A percentile compares a stretch with the other conserved stretches of the same genome.
Evolutionary conservation across 108 stramenopile species (phyloP).

Genomic region (Cyclotella atomus): DNA sequence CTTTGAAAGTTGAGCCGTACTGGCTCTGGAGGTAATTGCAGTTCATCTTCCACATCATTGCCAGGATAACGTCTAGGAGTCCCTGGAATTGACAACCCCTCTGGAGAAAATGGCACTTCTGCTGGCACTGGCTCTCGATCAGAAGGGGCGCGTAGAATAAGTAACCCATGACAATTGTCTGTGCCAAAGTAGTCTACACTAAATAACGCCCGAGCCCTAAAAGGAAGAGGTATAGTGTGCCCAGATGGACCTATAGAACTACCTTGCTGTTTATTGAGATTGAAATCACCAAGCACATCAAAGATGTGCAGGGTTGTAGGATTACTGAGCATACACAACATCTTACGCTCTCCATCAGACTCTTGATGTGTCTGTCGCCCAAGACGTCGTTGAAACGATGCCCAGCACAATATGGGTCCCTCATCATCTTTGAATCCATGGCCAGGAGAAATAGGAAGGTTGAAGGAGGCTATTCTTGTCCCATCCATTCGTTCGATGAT

Average conservation of each 20-base stretch:
- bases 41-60: background rate
- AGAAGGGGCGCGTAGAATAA: constrained; percentile 29
- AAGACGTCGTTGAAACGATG: constrained; percentile 54
- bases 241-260: constrained; percentile 59
- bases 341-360: constrained; percentile 41
- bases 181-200: constrained; percentile 20
- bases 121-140: constrained; percentile 8
- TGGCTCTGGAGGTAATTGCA: constrained; percentile 64
- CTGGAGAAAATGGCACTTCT: background rate
- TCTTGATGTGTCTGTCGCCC: background rate
- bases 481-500: constrained; percentile 28
- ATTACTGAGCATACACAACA: constrained; percentile 71
- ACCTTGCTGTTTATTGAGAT: constrained; percentile 6
- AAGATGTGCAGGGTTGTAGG: constrained; percentile 62
- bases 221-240: constrained; percentile 68
- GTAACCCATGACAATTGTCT: constrained; percentile 43
- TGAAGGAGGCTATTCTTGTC: constrained; percentile 20
- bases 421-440: background rate
- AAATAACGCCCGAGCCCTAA: constrained; percentile 65
- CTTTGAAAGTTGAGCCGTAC: constrained; percentile 15
- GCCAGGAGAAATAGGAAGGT: background rate
- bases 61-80: background rate
- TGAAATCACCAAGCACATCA: constrained; percentile 58
- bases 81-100: background rate
- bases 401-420: constrained; percentile 64